Evolutionary conservation across 495 filamentous ascomycete species (phyloP).

Genomic region (Lasiosphaeris hirsuta): DNA sequence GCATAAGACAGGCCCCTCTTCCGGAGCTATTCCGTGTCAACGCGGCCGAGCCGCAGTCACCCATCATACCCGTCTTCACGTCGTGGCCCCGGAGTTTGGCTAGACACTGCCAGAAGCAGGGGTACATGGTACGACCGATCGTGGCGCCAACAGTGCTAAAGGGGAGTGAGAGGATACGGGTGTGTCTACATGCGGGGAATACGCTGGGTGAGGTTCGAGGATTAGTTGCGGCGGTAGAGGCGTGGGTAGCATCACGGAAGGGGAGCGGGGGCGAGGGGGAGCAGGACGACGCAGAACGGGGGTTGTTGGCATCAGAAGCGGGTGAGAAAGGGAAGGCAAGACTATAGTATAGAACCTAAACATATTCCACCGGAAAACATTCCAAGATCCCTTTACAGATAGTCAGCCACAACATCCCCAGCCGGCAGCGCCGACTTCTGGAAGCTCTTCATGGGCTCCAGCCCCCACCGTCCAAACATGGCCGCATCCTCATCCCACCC

Average conservation of each 20-base stretch:
- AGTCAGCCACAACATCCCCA: neutral
- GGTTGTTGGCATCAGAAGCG: neutral
- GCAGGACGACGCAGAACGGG: neutral
- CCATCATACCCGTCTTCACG: constrained; percentile 44
- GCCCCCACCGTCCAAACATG: constrained; percentile 76
- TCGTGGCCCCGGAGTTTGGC: constrained; percentile 48
- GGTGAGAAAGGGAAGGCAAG: too few species aligned
- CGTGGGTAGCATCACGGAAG: constrained; percentile 34
- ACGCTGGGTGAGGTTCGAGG: constrained; percentile 41
- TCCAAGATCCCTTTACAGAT: neutral
- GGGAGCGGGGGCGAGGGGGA: neutral
- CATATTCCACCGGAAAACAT: too few species aligned
- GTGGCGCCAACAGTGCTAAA: constrained; percentile 54
- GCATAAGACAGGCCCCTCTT: constrained; percentile 6
- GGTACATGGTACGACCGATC: constrained; percentile 53
- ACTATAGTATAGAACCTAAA: too few species aligned
- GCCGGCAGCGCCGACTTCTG: constrained; percentile 23
- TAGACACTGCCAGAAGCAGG: constrained; percentile 44
- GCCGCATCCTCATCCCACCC: constrained; percentile 81
- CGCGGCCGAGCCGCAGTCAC: constrained; percentile 26
- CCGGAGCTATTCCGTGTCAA: constrained; percentile 24
- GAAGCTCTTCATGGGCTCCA: constrained; percentile 55
- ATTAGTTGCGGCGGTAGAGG: constrained; percentile 39
- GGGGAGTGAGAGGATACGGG: constrained; percentile 48
- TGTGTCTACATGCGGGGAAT: constrained; percentile 56